Evolutionary conservation across 2,329 filamentous ascomycete genomes (phyloP), one percentile per base, ranked within the genome.

Genomic region (Passalora sequoiae): DNA sequence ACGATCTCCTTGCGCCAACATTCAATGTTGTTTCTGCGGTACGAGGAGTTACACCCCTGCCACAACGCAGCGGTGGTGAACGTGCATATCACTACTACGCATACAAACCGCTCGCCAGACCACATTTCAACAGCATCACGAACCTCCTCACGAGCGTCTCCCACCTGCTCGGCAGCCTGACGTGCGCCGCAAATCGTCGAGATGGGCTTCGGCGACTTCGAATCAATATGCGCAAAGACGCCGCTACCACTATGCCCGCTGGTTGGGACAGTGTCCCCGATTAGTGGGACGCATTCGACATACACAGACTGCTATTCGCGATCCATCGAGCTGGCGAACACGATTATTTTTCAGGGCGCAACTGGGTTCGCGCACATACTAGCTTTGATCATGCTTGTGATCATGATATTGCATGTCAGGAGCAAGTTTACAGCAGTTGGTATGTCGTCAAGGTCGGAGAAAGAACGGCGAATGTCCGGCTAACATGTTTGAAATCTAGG

Each of bases 361-460:
- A 82, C 89, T 16, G 87, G 86, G 50, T 89, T 91, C 62, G 86
- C 92, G 70, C 92, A 98, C 68, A 97, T 98, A 55, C 72, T 85
- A 44, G 87, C 91, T 10, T 73, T 98, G 47, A 73, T 82, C 57
- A 96, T 98, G 91, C 94, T 89, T 3, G 85, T 91, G 6, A 84
- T 95, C 60, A 98, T 98, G 92, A 89, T 98, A 50, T 75, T 98
- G 53, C 92, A 98, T 67, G 86, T 98, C 51, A 80, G 92, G 58
- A 91, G 87, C 59, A 98, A 98, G 70, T 98, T 98, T 67, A 98
- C 92, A 16, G 92, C 92, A 60, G 92, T 98, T 58, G 91, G 86
- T 91, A 77, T 46, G 84, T 69, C 32, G 36, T 20, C 13, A 6
- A 20, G n/a, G n/a, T 43, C 40, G 27, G 35, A n/a, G 39, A 45